Evolutionary conservation across 805 yeast genomes (phyloP).

Genomic region (Pichia californica): DNA sequence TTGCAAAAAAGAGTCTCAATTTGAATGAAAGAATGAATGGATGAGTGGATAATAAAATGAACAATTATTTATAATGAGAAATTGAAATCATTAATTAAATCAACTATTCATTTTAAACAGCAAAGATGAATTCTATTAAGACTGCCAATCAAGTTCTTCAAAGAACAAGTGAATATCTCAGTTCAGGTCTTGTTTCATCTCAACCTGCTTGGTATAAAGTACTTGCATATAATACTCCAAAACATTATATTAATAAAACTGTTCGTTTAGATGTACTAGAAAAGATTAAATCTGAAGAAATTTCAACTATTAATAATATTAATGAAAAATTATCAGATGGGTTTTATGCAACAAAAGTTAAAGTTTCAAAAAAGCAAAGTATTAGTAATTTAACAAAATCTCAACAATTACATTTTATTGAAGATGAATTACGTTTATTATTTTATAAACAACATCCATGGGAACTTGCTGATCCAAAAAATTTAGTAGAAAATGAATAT

Average conservation of each 20-base stretch:
- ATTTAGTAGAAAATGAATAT: conserved; percentile 69
- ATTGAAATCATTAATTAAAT: too few relatives aligned
- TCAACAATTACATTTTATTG: conserved; percentile 50
- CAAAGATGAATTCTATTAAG: conserved; percentile 62
- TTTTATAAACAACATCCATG: conserved; percentile 95
- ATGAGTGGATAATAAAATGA: too few relatives aligned
- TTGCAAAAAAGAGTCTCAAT: too few relatives aligned
- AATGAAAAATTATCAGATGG: conserved; percentile 13
- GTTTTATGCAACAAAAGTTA: conserved; percentile 42
- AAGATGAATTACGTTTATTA: conserved; percentile 75
- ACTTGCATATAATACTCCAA: conserved; percentile 79
- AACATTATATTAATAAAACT: conserved; percentile 48
- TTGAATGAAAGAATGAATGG: too few relatives aligned
- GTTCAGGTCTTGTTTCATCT: conserved; percentile 57
- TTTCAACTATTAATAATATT: conserved; percentile 16
- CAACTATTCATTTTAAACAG: too few relatives aligned
- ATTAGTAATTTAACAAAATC: conserved; percentile 39
- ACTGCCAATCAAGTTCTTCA: conserved; percentile 72
- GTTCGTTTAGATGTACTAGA: conserved; percentile 27
- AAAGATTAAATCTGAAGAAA: conserved; percentile 18
- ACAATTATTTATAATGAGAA: too few relatives aligned
- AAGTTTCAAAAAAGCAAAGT: conserved; percentile 30
- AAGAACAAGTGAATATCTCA: conserved; percentile 71
- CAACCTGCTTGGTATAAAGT: conserved; percentile 91
- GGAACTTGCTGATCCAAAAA: conserved; percentile 91